These are phyloP conservation scores for Drechslera avenae DNA, from an alignment of 2,329 filamentous ascomycete genomes.

Conservation along the genomic window DNA sequence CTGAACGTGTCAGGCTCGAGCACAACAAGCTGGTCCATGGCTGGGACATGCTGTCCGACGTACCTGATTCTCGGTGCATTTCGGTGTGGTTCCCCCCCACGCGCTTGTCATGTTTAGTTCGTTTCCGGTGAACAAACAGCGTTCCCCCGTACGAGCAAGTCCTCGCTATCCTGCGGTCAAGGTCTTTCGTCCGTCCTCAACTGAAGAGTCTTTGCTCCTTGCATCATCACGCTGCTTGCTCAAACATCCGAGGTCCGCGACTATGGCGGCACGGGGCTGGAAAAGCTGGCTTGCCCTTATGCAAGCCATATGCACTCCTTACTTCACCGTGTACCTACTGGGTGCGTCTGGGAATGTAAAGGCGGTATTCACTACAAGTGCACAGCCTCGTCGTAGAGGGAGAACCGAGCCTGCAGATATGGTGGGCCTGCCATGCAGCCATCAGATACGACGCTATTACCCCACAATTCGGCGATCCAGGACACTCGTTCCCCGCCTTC, in stretches of 20 bases:
- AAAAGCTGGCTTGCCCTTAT: slow-evolving; percentile 28
- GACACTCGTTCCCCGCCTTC: slow-evolving; percentile 42
- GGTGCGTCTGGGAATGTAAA: slow-evolving; percentile 17
- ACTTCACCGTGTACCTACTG: slow-evolving; percentile 11
- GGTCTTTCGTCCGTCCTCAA: background rate
- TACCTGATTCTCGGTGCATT: slow-evolving; percentile 40
- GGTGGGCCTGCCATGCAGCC: slow-evolving; percentile 29
- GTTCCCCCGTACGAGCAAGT: slow-evolving; percentile 10
- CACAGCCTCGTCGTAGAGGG: slow-evolving; percentile 35
- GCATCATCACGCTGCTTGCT: background rate
- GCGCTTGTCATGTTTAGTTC: slow-evolving; percentile 26
- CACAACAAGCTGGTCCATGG: slow-evolving; percentile 13
- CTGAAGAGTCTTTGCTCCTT: background rate
- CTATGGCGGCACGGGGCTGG: slow-evolving; percentile 25
- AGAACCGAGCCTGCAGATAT: slow-evolving; percentile 22
- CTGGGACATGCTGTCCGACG: slow-evolving; percentile 30
- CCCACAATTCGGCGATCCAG: slow-evolving; percentile 46
- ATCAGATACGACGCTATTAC: slow-evolving; percentile 39
- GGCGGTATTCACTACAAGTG: slow-evolving; percentile 20
- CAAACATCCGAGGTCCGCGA: slow-evolving; percentile 2
- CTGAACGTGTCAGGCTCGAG: slow-evolving; percentile 27
- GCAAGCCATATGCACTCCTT: slow-evolving; percentile 21
- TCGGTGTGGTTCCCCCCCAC: slow-evolving; percentile 31
- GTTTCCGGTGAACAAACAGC: slow-evolving; percentile 12
- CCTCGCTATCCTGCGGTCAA: slow-evolving; percentile 2